Base-by-base conservation (phyloP, 306 rosid genomes). In the Cercis canadensis region DNA sequence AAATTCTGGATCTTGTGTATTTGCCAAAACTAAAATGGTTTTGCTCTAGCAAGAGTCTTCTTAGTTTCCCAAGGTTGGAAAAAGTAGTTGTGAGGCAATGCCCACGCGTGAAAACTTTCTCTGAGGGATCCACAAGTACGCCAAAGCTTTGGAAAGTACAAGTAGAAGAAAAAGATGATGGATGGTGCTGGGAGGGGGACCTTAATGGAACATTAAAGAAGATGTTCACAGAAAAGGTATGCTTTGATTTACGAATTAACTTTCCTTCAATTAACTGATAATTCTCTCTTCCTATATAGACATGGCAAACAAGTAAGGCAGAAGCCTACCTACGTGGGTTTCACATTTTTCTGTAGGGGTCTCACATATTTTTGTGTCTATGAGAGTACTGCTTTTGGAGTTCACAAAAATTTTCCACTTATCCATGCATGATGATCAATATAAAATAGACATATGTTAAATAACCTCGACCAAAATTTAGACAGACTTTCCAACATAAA, bases 21-120 rank as follows among this genome's bases (percentile, higher is more conserved):
- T 14, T 75, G 5, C 74, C 80, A 2, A 29, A 31, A 24, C 67
- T 67, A 4, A 2, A 2, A 5, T 18, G 8, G 15, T 58, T 67
- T 14, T 69, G 41, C 16, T 24, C 12, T 2, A 24, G 2, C 8
- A 29, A 45, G 46, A 43, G 17, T 0, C 7, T 13, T 3, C 2
- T 44, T 6, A 62, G 5, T 5, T 62, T 67, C 33, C 60, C 37
- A 37, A 5, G 2, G 21, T 12, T 67, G 6, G 2, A 3, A 0
- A 1, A 51, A 34, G 14, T 67, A 17, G 72, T 67, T 2, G 31
- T 61, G 3, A 41, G 17, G 6, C 6, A 62, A 3, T 62, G 68
- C 11, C 52, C 67, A 2, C n/a, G 51, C 16, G 40, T 61, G 67
- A 7, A 18, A 18, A 40, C 0, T 36, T 61, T 61, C 52, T 40